phyloP scores from a whole-genome alignment of 768 basidiomycete species.

The Lenzites betulinus region DNA sequence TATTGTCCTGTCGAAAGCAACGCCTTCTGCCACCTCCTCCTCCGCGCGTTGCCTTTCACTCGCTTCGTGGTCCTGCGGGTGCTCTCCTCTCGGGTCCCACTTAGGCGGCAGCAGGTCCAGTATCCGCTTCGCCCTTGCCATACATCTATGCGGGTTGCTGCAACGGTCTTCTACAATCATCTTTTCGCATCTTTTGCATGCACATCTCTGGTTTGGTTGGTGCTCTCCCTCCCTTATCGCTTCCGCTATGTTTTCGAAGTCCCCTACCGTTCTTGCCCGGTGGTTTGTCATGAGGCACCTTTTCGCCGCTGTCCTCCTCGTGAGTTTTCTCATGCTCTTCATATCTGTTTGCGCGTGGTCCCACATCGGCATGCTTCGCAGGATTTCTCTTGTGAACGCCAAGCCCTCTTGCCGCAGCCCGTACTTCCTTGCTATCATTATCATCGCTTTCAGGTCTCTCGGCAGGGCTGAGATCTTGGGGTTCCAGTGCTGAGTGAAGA shows the following conservation, averaged over 20 bases:
- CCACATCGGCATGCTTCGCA: not conserved
- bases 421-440: not conserved
- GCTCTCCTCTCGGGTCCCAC: not conserved
- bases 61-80: not conserved
- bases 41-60: not conserved
- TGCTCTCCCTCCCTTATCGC: too few relatives aligned
- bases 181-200: not conserved
- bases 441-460: not conserved
- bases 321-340: not conserved
- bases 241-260: not conserved
- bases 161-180: not conserved
- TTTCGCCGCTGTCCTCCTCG: not conserved
- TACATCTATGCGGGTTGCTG: not conserved
- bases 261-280: not conserved
- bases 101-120: not conserved
- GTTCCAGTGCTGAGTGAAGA: conserved; percentile 5
- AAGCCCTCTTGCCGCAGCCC: not conserved
- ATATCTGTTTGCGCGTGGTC: not conserved
- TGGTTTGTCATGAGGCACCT: not conserved
- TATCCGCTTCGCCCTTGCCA: not conserved
- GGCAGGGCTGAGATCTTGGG: not conserved
- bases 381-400: not conserved
- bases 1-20: not conserved
- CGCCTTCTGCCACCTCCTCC: not conserved
- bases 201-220: not conserved